These are phyloP conservation scores for Suillus sp. DNA, from an alignment of 768 basidiomycete genomes.

Conservation along the genomic window DNA sequence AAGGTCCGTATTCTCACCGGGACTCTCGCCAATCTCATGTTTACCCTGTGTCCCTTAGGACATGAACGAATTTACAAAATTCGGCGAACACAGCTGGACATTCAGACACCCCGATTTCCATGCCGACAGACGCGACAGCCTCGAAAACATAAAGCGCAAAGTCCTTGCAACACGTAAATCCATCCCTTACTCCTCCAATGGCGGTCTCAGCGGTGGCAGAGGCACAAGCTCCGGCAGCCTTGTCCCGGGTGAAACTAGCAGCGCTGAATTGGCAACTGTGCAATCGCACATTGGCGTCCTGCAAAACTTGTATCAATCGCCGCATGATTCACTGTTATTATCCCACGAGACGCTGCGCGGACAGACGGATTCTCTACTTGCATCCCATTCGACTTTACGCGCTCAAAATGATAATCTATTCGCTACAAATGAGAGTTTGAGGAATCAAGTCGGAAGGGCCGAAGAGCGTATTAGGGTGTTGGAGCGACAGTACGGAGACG, in stretches of 20 bases:
- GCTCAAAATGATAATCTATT: slow-evolving; percentile 35
- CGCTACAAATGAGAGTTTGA: slow-evolving; percentile 28
- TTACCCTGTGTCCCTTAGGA: slow-evolving; percentile 45
- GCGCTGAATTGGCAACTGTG: slow-evolving; percentile 27
- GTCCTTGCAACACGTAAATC: slow-evolving; percentile 43
- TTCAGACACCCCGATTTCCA: slow-evolving; percentile 57
- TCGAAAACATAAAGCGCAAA: slow-evolving; percentile 70
- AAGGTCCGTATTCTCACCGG: slow-evolving; percentile 45
- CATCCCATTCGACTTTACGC: slow-evolving; percentile 28
- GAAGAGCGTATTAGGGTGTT: slow-evolving; percentile 59
- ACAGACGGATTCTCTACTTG: slow-evolving; percentile 36
- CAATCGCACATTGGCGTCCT: slow-evolving; percentile 33
- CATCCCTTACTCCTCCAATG: slow-evolving; percentile 26
- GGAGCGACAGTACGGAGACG: slow-evolving; percentile 66
- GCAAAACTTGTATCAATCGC: slow-evolving; percentile 31
- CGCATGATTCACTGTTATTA: slow-evolving; percentile 28
- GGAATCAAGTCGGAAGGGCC: slow-evolving; percentile 35
- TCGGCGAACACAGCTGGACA: slow-evolving; percentile 59
- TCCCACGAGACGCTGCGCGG: slow-evolving; percentile 37
- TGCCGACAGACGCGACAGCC: slow-evolving; percentile 51
- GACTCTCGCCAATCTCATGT: not conserved
- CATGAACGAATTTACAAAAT: slow-evolving; percentile 97
- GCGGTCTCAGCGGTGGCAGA: not conserved
- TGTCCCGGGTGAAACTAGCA: slow-evolving; percentile 11
- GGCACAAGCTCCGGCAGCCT: slow-evolving; percentile 9